Evolutionary conservation across 106 monocot genomes (phyloP), one percentile per base, ranked within the genome.

Genomic region (Dioscorea alata): DNA sequence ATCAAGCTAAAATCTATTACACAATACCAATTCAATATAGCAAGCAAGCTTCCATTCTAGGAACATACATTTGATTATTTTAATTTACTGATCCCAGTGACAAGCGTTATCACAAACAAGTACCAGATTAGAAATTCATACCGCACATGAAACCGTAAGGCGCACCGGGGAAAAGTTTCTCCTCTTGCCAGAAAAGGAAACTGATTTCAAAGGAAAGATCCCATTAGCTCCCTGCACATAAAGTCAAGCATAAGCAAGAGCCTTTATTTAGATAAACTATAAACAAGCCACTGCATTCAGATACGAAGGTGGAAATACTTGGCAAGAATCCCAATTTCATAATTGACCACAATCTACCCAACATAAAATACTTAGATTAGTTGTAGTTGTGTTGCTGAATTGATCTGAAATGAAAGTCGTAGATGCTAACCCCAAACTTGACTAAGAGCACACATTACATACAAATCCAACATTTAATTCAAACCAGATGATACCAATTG

Each of bases 131-230:
- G 4, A 34, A 32, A 51, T 13, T 63, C 60, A 69, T 82, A 82
- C 82, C 61, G 77, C 56, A 54, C 82, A 82, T 23, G 73, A 82
- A 70, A 78, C 54, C 42, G n/a, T 13, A 59, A 82, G 65, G 15
- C 69, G 73, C 2, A 13, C 14, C n/a, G 59, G 34, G 2, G 57
- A n/a, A 24, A 69, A 70, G 60, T 18, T 78, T 57, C 48, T 82
- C 42, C 52, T 64, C 53, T 73, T 69, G 59, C 73, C 35, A 22
- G 72, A 59, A 57, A 82, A 78, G 24, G 82, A 78, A 52, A 82
- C 69, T 12, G 74, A 78, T 62, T 60, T 82, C 68, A 71, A 61
- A 18, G 53, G 54, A 32, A 57, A 71, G 16, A 61, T 16, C 19
- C 59, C 69, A 59, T 64, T 74, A 28, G 31, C 49, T 28, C 58